Percentiles rank a stretch among this genome's conserved stretches.
These are phyloP conservation scores for Hibiscus trionum DNA, from an alignment of 345 rosid genomes.

Conservation along the genomic window DNA sequence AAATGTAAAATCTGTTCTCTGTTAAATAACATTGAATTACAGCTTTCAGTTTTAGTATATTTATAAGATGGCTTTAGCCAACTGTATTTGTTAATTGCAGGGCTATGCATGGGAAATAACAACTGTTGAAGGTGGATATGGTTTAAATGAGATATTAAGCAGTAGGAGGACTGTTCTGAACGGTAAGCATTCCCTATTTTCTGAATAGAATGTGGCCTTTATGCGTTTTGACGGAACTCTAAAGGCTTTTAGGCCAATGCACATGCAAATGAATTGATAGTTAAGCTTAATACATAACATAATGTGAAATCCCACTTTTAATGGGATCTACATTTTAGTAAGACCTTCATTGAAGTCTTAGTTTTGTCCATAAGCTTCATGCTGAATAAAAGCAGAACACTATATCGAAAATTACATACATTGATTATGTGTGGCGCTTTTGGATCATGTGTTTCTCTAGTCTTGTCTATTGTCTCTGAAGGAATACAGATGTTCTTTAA, in stretches of 20 bases:
- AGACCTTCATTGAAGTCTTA: neutral
- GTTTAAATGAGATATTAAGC: conserved; percentile 62
- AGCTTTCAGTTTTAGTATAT: neutral
- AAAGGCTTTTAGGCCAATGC: neutral
- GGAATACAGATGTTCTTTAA: conserved; percentile 1
- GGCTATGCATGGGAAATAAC: conserved; percentile 98
- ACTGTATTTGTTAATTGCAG: conserved; percentile 28
- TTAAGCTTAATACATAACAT: neutral
- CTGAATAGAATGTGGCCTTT: neutral
- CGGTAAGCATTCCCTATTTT: conserved; percentile 37
- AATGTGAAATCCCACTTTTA: neutral
- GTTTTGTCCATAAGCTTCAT: neutral
- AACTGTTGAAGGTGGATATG: conserved; percentile 91
- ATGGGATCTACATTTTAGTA: neutral
- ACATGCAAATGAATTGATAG: neutral
- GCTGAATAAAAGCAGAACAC: neutral
- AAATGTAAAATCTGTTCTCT: neutral
- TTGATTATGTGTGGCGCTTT: conserved; percentile 3
- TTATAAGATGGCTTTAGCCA: neutral
- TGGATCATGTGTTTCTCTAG: neutral
- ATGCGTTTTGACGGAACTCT: neutral
- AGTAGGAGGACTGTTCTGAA: conserved; percentile 68
- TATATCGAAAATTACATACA: neutral
- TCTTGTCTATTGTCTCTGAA: neutral
- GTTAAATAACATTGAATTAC: neutral